These are phyloP conservation scores for Trichomonascus vanleenenianus DNA, from an alignment of 805 yeast genomes.

Conservation along the genomic window DNA sequence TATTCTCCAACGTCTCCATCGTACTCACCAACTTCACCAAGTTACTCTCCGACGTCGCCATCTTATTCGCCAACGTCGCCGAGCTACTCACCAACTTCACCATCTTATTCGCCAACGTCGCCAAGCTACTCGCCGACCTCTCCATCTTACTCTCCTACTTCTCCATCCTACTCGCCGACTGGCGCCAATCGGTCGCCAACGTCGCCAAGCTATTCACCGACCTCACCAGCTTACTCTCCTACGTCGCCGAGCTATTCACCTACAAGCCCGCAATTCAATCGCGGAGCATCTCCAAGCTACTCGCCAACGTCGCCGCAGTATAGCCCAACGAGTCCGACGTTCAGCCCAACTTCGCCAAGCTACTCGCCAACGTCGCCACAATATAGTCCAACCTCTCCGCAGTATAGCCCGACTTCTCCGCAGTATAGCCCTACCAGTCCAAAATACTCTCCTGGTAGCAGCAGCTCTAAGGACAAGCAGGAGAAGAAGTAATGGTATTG, in stretches of 20 bases:
- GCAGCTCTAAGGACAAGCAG: no score
- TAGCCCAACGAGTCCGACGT: constrained; percentile 70
- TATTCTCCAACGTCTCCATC: constrained; percentile 78
- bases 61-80: constrained; percentile 66
- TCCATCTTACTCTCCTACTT: constrained; percentile 65
- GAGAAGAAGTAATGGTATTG: no score
- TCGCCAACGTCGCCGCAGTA: constrained; percentile 58
- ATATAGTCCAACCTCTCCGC: constrained; percentile 57
- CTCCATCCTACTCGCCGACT: constrained; percentile 58
- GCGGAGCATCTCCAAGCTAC: no score
- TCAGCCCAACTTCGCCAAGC: constrained; percentile 70
- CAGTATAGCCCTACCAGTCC: constrained; percentile 56
- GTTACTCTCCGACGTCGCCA: constrained; percentile 57
- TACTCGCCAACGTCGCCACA: constrained; percentile 56
- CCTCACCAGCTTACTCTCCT: constrained; percentile 58
- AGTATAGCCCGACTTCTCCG: constrained; percentile 34
- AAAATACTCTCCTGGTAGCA: constrained; percentile 35
- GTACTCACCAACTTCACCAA: constrained; percentile 73
- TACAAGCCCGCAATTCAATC: constrained; percentile 49
- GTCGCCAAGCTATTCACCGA: constrained; percentile 55
- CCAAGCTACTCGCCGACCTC: constrained; percentile 72
- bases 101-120: constrained; percentile 54
- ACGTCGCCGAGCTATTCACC: constrained; percentile 66
- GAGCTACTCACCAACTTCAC: constrained; percentile 58
- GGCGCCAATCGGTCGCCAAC: constrained; percentile 73